Evolutionary conservation across 169 alveolate genomes (phyloP).

Genomic region (Plasmodium knowlesi): DNA sequence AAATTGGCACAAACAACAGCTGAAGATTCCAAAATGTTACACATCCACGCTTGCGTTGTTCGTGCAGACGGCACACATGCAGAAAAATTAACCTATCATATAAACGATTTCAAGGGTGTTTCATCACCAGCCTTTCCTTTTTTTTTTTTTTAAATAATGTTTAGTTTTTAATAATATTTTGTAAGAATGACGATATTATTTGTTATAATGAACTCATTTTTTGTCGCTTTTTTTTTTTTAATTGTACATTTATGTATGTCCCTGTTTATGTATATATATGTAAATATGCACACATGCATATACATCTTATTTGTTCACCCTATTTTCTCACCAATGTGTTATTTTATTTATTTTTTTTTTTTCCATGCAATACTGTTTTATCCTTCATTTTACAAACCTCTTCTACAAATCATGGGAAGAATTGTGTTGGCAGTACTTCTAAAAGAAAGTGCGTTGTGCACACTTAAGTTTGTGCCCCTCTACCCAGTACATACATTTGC

Average conservation of each 20-base stretch:
- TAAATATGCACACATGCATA: constrained; percentile 5
- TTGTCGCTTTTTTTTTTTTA: constrained; percentile 73
- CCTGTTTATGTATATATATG: constrained; percentile 34
- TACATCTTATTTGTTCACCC: constrained; percentile 5
- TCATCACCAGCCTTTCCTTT: constrained; percentile 1
- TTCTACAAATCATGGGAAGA: neutral
- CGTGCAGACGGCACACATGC: neutral
- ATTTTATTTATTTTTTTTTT: neutral
- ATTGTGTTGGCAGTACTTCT: neutral
- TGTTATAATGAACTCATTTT: constrained; percentile 32
- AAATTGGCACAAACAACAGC: constrained; percentile 38
- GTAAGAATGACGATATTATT: constrained; percentile 39
- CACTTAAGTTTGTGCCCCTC: neutral
- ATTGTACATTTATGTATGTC: neutral
- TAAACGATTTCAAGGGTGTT: constrained; percentile 14
- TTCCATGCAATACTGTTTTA: neutral
- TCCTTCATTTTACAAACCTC: neutral
- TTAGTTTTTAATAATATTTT: constrained; percentile 69
- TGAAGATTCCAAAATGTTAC: constrained; percentile 7
- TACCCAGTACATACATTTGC: neutral
- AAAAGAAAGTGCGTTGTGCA: neutral
- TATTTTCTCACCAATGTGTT: neutral
- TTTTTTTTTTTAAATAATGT: constrained; percentile 30
- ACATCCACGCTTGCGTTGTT: neutral
- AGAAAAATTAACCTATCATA: neutral